These are phyloP conservation scores for Brasilioporus rufonigricans DNA, from an alignment of 768 basidiomycete genomes.

Conservation along the genomic window DNA sequence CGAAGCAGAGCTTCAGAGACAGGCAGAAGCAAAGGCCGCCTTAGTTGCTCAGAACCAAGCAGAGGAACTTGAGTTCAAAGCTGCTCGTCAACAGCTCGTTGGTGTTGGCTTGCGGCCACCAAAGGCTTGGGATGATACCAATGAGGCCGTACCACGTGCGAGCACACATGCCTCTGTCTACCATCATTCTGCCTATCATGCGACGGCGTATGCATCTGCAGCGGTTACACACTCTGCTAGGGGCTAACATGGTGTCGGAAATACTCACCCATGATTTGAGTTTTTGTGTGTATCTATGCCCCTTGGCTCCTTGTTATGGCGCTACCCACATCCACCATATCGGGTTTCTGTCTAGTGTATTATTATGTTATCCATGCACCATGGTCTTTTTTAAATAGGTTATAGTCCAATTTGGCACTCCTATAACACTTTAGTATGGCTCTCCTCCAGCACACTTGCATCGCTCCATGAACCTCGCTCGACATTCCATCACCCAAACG, in stretches of 20 bases:
- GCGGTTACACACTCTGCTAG: constrained; percentile 32
- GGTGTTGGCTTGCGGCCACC: constrained; percentile 74
- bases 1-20: constrained; percentile 83
- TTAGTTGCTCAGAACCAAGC: constrained; percentile 75
- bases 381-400: neutral
- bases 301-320: constrained; percentile 15
- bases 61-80: constrained; percentile 80
- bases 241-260: constrained; percentile 13
- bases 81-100: constrained; percentile 75
- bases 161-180: constrained; percentile 24
- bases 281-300: constrained; percentile 27
- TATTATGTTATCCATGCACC: constrained; percentile 11
- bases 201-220: constrained; percentile 25
- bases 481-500: constrained; percentile 78
- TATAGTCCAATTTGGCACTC: constrained; percentile 11
- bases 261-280: constrained; percentile 21
- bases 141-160: constrained; percentile 31
- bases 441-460: constrained; percentile 9
- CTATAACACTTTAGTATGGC: constrained; percentile 19
- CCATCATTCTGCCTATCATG: constrained; percentile 28
- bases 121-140: constrained; percentile 67
- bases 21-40: constrained; percentile 79
- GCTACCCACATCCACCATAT: constrained; percentile 8
- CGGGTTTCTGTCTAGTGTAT: constrained; percentile 24
- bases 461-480: constrained; percentile 76